These are phyloP conservation scores for Pyrenochaeta sp. DNA, from an alignment of 2,329 filamentous ascomycete genomes.

Conservation along the genomic window DNA sequence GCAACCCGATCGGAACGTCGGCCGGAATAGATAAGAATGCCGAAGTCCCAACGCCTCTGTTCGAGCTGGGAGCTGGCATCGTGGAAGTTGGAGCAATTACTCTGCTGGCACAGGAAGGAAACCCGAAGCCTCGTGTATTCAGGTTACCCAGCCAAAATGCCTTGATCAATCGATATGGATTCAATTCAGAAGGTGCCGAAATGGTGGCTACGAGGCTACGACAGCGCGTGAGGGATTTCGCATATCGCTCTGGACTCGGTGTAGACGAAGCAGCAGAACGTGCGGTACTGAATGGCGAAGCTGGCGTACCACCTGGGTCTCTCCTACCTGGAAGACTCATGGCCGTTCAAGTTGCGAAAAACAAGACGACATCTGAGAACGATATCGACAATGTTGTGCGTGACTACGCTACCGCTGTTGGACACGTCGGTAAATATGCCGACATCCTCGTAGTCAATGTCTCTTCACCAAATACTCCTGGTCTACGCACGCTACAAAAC, in stretches of 20 bases:
- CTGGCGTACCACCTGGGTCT: constrained; percentile 81
- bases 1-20: constrained; percentile 93
- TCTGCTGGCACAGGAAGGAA: constrained; percentile 85
- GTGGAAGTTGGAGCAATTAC: constrained; percentile 94
- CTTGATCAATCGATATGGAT: constrained; percentile 93
- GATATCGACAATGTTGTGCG: constrained; percentile 82
- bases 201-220: constrained; percentile 80
- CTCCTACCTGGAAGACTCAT: constrained; percentile 77
- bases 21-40: constrained; percentile 95
- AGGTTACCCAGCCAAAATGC: constrained; percentile 82
- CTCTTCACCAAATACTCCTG: constrained; percentile 94
- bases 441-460: constrained; percentile 99
- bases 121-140: constrained; percentile 87
- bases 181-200: constrained; percentile 91
- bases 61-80: constrained; percentile 82
- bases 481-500: constrained; percentile 85
- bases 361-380: constrained; percentile 85
- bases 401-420: constrained; percentile 88
- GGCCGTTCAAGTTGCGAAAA: constrained; percentile 95
- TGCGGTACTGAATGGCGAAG: constrained; percentile 78
- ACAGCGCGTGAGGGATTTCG: constrained; percentile 79
- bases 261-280: constrained; percentile 69
- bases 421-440: constrained; percentile 82
- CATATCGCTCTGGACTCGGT: constrained; percentile 72
- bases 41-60: constrained; percentile 83